Evolutionary conservation across 2,329 filamentous ascomycete species (phyloP).

Genomic region (Botrytis fragariae): DNA sequence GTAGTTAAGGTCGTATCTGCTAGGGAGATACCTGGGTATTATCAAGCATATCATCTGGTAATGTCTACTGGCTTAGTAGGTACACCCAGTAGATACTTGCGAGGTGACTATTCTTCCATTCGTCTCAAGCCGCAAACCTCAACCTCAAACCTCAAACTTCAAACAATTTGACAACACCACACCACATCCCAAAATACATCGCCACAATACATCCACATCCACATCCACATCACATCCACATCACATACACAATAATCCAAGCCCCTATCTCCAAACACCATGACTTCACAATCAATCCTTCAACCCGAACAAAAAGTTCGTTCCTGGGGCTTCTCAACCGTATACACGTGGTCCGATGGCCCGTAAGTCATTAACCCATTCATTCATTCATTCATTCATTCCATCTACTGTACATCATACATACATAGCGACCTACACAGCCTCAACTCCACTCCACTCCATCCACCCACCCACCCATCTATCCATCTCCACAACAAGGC

Average conservation of each 20-base stretch:
- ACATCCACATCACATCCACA: not conserved
- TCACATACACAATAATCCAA: not conserved
- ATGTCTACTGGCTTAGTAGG: no score
- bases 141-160: not conserved
- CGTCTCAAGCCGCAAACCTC: not conserved
- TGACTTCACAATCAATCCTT: constrained; percentile 40
- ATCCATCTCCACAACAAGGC: constrained; percentile 10
- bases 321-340: constrained; percentile 66
- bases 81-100: no score
- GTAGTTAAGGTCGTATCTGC: not conserved
- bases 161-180: not conserved
- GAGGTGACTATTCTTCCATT: not conserved
- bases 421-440: not conserved
- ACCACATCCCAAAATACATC: not conserved
- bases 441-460: not conserved
- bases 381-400: no score
- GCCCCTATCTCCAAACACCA: not conserved
- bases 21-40: no score
- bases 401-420: not conserved
- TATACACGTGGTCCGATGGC: constrained; percentile 70
- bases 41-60: no score
- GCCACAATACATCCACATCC: not conserved
- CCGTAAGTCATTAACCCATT: constrained; percentile 52
- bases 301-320: constrained; percentile 60
- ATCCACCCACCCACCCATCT: no score